phyloP scores from a whole-genome alignment of 2,329 filamentous ascomycete species.

The Cladophialophora psammophila region DNA sequence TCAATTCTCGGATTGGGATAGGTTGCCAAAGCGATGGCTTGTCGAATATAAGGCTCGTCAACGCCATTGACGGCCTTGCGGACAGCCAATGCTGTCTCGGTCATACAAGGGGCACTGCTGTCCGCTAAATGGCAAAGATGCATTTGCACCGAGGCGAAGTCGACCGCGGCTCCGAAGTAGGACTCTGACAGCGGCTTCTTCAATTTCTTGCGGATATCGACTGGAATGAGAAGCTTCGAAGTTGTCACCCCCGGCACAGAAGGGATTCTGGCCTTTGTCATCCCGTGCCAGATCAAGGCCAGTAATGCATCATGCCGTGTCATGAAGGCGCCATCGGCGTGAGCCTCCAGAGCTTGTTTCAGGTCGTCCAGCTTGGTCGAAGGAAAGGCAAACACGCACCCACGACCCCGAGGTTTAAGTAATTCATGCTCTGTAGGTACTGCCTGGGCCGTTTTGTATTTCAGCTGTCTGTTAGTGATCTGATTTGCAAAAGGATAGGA shows the following conservation, averaged over 20 bases:
- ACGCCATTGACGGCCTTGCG: constrained; percentile 46
- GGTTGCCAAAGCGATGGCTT: constrained; percentile 38
- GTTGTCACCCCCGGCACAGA: constrained; percentile 44
- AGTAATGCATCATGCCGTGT: constrained; percentile 38
- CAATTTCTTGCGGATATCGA: constrained; percentile 49
- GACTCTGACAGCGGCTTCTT: constrained; percentile 47
- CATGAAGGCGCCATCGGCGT: constrained; percentile 24
- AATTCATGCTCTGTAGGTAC: neutral
- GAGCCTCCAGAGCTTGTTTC: constrained; percentile 19
- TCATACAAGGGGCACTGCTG: constrained; percentile 38
- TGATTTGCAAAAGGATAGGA: constrained; percentile 34
- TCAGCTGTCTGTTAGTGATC: constrained; percentile 33
- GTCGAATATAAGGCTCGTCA: constrained; percentile 43
- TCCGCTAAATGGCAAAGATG: constrained; percentile 42
- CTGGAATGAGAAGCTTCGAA: constrained; percentile 50
- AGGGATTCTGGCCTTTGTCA: constrained; percentile 44
- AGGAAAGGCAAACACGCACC: constrained; percentile 37
- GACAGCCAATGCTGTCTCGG: constrained; percentile 47
- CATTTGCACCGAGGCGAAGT: constrained; percentile 45
- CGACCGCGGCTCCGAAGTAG: constrained; percentile 52
- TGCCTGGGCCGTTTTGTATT: constrained; percentile 26
- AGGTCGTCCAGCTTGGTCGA: constrained; percentile 24
- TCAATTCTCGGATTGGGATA: constrained; percentile 33
- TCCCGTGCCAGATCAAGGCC: constrained; percentile 48
- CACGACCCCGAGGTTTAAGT: constrained; percentile 32